Base-by-base conservation (phyloP, 306 rosid genomes). In the Vachellia collinsii region DNA sequence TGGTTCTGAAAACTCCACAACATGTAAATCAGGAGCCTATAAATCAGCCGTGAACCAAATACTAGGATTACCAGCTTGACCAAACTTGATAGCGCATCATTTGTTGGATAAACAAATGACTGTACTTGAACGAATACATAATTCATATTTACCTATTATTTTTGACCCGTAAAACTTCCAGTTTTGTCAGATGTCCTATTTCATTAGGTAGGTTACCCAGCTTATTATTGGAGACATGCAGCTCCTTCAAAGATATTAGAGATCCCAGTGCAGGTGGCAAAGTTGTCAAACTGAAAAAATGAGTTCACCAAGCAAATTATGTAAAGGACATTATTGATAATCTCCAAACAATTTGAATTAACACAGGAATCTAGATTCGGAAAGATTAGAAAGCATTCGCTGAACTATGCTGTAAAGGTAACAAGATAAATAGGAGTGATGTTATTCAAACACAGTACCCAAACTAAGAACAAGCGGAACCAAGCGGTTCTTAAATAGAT, bases 111-210 rank as follows among this genome's bases (percentile, higher is more conserved):
- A 68, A 70, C 14, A 65, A 50, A 43, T 69, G 70, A 36, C 70
- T 62, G n/a, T 25, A 43, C 71, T 22, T 67, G 14, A 63, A 53
- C 56, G 79, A 63, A 71, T 11, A 22, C 34, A 54, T 44, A 38
- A 48, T 72, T 38, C 58, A 67, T 48, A 63, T 22, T 83, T 88
- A 92, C 99, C 99, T 90, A 83, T 94, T 94, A 56, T 80, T 83
- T 86, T 89, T 90, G 78, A 76, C 94, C 78, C 68, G 86, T 88
- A 95, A 86, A 70, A 91, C 87, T 85, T 95, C 97, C 76, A 95
- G 91, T 66, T 80, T 79, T 43, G 89, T 83, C 74, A 94, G 80
- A 29, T 77, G 80, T 77, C 91, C 87, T 62, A 94, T 87, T 86
- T 93, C 97, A 81, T 48, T 62, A 38, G 99, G 97, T 65, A 95